These are phyloP conservation scores for Neofusicoccum sp. DNA, from an alignment of 2,329 filamentous ascomycete species.

Conservation along the genomic window DNA sequence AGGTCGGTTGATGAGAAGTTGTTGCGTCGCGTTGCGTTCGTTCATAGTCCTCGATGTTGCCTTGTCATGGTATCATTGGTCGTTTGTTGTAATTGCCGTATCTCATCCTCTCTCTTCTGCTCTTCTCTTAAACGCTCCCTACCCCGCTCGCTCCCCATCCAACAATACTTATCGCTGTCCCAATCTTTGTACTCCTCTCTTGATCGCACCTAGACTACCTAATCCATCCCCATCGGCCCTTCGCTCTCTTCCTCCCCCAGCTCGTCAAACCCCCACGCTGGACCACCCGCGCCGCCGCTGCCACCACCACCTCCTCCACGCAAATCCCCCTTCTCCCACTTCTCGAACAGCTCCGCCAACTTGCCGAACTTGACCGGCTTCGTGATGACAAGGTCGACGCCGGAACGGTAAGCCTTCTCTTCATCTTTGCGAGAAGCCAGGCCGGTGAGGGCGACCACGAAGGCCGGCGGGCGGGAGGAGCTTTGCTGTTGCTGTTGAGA, in stretches of 20 bases:
- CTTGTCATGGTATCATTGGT: not conserved
- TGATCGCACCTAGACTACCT: not conserved
- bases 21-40: too few relatives aligned
- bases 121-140: too few relatives aligned
- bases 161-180: not conserved
- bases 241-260: not conserved
- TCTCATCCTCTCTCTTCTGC: not conserved
- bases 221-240: not conserved
- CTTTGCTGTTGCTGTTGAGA: not conserved
- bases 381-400: conserved; percentile 55
- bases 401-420: conserved; percentile 51
- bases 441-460: conserved; percentile 54
- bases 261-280: not conserved
- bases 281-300: not conserved
- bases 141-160: too few relatives aligned
- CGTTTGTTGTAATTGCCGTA: not conserved
- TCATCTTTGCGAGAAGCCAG: conserved; percentile 50
- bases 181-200: not conserved
- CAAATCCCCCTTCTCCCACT: conserved; percentile 1
- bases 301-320: not conserved
- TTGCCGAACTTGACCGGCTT: conserved; percentile 44
- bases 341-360: not conserved
- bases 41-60: too few relatives aligned
- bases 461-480: not conserved
- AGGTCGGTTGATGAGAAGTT: too few relatives aligned